Evolutionary conservation across 345 rosid species (phyloP), one percentile per base, ranked within the genome.

Genomic region (Sisymbrium altissimum): DNA sequence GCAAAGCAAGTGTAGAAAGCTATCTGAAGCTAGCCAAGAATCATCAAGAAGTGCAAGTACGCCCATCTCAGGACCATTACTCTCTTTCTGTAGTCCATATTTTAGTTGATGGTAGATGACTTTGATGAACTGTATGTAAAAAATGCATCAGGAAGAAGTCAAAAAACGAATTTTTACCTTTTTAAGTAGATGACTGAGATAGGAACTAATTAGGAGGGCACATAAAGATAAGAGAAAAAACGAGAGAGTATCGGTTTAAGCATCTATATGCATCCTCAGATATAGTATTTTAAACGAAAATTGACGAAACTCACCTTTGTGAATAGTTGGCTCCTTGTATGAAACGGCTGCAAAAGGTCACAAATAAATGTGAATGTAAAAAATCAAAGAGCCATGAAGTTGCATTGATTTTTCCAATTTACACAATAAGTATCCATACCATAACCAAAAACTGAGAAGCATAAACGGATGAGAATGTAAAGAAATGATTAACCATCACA

Each of bases 81-180:
- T 68, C 49, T 91, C 97, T 79, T 86, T 91, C 71, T 82, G 90
- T 66, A 91, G 88, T 76, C 93, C 98, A 72, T 83, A 86, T 82
- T 88, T 88, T 62, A 94, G 87, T 83, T 94, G 98, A 82, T 91
- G 74, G 82, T 86, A 94, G 64, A 89, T 76, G 71, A 87, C 92
- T 84, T 78, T 83, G 50, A 89, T 83, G 86, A 94, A 94, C 98
- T 94, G 89, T 38, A 45, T 91, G 89, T 38, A 45, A 68, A 29
- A 74, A 80, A 17, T 44, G 49, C 49, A 65, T 17, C 59, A 14
- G 14, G 39, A 9, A 58, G 19, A 44, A 25, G 50, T 14, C 1
- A 43, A 17, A 4, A 27, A 46, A 46, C 59, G 65, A 59, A 46
- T 46, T 25, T 58, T 32, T 32, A 2, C 52, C n/a, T 13, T 19